These are phyloP conservation scores for Xylaria arbuscula DNA, from an alignment of 2,329 filamentous ascomycete species.

Conservation along the genomic window DNA sequence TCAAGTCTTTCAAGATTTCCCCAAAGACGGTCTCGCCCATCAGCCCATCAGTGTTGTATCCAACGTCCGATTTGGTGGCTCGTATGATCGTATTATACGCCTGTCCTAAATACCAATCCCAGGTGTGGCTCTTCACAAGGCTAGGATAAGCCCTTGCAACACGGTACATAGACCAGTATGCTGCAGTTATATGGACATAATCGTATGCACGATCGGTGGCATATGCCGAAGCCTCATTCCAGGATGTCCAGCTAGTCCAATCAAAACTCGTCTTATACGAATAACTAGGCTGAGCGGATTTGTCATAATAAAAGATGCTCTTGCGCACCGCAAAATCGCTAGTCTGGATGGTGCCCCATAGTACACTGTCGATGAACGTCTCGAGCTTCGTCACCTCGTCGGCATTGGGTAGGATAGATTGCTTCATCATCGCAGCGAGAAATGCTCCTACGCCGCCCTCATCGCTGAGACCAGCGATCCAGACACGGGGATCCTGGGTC, in stretches of 20 bases:
- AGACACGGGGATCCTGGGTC: conserved; percentile 61
- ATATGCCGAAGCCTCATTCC: conserved; percentile 60
- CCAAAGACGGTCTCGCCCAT: conserved; percentile 71
- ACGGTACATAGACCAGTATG: conserved; percentile 69
- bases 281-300: conserved; percentile 55
- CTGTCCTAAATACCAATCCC: conserved; percentile 67
- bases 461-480: conserved; percentile 70
- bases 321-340: conserved; percentile 62
- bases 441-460: conserved; percentile 68
- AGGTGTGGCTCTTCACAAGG: conserved; percentile 55
- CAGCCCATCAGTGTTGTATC: conserved; percentile 60
- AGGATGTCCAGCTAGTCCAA: conserved; percentile 64
- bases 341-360: conserved; percentile 62
- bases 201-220: conserved; percentile 65
- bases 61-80: conserved; percentile 53
- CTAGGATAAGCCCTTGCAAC: conserved; percentile 62
- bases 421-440: conserved; percentile 66
- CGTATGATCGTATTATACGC: conserved; percentile 63
- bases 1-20: conserved; percentile 62
- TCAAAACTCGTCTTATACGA: conserved; percentile 57
- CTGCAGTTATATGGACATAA: conserved; percentile 66
- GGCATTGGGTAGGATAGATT: conserved; percentile 61
- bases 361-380: conserved; percentile 62
- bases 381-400: conserved; percentile 65
- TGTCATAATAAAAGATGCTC: conserved; percentile 68